phyloP scores from a whole-genome alignment of 257 asterid genomes.

The Verbascum thapsus region DNA sequence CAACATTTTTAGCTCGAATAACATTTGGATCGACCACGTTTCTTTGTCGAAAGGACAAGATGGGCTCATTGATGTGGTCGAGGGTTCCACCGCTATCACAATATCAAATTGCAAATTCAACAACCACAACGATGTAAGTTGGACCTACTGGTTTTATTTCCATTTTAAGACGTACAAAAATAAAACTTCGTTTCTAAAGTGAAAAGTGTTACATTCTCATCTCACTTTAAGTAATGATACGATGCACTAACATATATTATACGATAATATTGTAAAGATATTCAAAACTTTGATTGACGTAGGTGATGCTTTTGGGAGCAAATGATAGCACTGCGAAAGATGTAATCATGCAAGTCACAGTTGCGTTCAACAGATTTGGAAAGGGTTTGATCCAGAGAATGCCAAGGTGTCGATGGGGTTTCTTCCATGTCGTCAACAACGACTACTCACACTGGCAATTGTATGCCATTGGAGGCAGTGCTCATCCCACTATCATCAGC shows the following conservation, averaged over 20 bases:
- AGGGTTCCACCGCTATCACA: constrained; percentile 85
- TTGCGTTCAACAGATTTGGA: constrained; percentile 81
- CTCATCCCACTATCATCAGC: constrained; percentile 86
- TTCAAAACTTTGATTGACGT: neutral
- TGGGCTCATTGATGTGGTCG: constrained; percentile 77
- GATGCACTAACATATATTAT: too few relatives aligned
- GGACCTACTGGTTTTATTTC: neutral
- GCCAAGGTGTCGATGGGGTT: constrained; percentile 87
- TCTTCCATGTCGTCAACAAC: constrained; percentile 81
- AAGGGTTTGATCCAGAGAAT: constrained; percentile 75
- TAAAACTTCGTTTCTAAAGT: too few relatives aligned
- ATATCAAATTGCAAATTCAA: constrained; percentile 91
- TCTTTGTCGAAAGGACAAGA: constrained; percentile 55
- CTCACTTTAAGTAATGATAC: too few relatives aligned
- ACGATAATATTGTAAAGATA: too few relatives aligned
- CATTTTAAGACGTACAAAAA: too few relatives aligned
- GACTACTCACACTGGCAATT: constrained; percentile 79
- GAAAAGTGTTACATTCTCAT: too few relatives aligned
- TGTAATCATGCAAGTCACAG: constrained; percentile 77
- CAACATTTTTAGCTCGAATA: constrained; percentile 49
- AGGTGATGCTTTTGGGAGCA: constrained; percentile 93
- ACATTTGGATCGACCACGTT: constrained; percentile 74
- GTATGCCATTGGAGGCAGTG: constrained; percentile 88
- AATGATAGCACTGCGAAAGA: constrained; percentile 50
- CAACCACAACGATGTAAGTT: constrained; percentile 75